Conservation (phyloP, 768 basidiomycete species). For the Psilocybe subaeruginosa region DNA sequence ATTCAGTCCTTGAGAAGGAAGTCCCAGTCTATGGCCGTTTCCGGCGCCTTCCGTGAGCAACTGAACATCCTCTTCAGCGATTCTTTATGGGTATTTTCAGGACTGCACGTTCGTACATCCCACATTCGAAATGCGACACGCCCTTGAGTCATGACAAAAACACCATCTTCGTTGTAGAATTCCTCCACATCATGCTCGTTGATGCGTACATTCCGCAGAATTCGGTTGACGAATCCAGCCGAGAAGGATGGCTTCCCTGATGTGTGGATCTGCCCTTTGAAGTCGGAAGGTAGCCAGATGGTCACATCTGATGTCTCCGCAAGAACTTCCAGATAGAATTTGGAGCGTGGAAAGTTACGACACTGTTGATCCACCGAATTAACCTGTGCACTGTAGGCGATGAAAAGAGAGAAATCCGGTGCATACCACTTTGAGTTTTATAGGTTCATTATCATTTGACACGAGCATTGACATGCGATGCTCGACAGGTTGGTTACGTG, state of each 20-base stretch:
- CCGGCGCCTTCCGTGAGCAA: conserved; percentile 56
- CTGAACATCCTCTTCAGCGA: conserved; percentile 65
- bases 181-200: conserved; percentile 42
- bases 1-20: conserved; percentile 76
- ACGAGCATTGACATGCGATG: conserved; percentile 76
- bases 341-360: conserved; percentile 53
- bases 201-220: conserved; percentile 54
- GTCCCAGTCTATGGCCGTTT: conserved; percentile 73
- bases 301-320: conserved; percentile 72
- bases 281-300: conserved; percentile 80
- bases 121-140: conserved; percentile 76
- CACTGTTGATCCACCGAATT: conserved; percentile 42
- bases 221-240: conserved; percentile 73
- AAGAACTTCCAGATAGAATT: conserved; percentile 67
- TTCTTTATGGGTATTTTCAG: conserved; percentile 67
- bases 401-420: conserved; percentile 19
- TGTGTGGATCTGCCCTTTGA: conserved; percentile 67
- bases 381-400: conserved; percentile 18
- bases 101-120: conserved; percentile 68
- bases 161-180: conserved; percentile 54
- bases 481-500: conserved; percentile 69
- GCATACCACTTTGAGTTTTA: conserved; percentile 76
- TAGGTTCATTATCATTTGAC: conserved; percentile 48
- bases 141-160: conserved; percentile 64
- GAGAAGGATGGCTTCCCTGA: conserved; percentile 60